Conservation (phyloP, 805 yeast species). For the Metschnikowia santaceciliae region DNA sequence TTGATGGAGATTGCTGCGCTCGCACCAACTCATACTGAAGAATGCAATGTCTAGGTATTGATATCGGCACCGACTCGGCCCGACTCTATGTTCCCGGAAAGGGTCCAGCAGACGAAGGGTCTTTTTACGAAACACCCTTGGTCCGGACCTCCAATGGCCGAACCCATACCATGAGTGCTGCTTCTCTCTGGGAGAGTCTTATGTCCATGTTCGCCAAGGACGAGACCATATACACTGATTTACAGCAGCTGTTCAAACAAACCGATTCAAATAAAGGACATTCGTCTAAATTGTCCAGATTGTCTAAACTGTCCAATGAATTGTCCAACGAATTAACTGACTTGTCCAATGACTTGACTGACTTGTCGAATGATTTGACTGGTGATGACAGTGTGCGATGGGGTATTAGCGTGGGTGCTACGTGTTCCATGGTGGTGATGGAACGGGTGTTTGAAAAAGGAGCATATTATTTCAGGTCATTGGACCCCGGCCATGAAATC, state of each 20-base stretch:
- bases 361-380: no score
- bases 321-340: no score
- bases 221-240: not conserved
- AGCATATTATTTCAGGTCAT: conserved; percentile 28
- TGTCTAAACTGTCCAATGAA: no score
- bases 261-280: no score
- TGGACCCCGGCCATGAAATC: conserved; percentile 33
- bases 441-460: conserved; percentile 15
- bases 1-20: not conserved
- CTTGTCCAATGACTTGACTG: no score
- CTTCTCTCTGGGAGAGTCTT: conserved; percentile 11
- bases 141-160: conserved; percentile 6
- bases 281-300: no score
- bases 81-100: conserved; percentile 30
- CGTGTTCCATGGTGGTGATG: conserved; percentile 56
- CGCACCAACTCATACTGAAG: not conserved
- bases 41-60: conserved; percentile 37
- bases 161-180: conserved; percentile 14
- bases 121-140: conserved; percentile 7
- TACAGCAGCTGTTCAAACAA: not conserved
- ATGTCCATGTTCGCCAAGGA: conserved; percentile 7
- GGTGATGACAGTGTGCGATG: not conserved
- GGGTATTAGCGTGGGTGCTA: conserved; percentile 44
- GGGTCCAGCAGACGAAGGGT: conserved; percentile 10
- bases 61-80: conserved; percentile 50